These are phyloP conservation scores for Musa beccarii DNA, from an alignment of 176 grass and related monocot species.

Conservation along the genomic window DNA sequence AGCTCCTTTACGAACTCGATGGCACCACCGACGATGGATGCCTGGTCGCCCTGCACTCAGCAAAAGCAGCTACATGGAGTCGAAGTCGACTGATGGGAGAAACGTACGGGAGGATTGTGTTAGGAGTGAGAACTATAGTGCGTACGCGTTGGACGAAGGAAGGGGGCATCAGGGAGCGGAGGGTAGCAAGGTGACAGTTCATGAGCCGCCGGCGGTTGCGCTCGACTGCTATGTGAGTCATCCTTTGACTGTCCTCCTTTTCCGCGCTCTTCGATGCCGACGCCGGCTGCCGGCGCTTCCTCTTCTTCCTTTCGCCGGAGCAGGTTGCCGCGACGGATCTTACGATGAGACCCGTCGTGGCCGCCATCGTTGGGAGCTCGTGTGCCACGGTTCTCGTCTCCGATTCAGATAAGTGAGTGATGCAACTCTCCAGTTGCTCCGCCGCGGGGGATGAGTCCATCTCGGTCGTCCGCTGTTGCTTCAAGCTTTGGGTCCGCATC, in stretches of 20 bases:
- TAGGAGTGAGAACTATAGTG: not conserved
- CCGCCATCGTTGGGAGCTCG: not conserved
- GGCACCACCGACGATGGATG: slow-evolving; percentile 75
- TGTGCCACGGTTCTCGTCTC: not conserved
- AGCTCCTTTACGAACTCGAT: slow-evolving; percentile 96
- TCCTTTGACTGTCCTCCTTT: slow-evolving; percentile 82
- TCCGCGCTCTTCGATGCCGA: slow-evolving; percentile 55
- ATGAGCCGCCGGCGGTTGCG: slow-evolving; percentile 92
- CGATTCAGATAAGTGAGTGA: slow-evolving; percentile 34
- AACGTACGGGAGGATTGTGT: not conserved
- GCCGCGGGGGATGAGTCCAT: slow-evolving; percentile 16
- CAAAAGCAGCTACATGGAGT: not conserved
- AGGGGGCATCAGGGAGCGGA: slow-evolving; percentile 72
- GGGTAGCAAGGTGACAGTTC: slow-evolving; percentile 75
- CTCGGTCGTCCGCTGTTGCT: not conserved
- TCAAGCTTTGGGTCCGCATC: not conserved
- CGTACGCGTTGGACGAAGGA: slow-evolving; percentile 65
- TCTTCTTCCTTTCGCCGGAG: slow-evolving; percentile 28
- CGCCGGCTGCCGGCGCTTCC: slow-evolving; percentile 26
- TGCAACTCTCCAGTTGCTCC: slow-evolving; percentile 78
- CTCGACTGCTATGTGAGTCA: slow-evolving; percentile 88
- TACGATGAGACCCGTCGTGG: not conserved
- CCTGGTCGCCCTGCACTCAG: slow-evolving; percentile 59
- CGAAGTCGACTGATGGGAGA: not conserved
- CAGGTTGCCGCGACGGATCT: not conserved